Base-by-base conservation (phyloP, 1,284 basidiomycete species). In the Ceratobasidium sp. region DNA sequence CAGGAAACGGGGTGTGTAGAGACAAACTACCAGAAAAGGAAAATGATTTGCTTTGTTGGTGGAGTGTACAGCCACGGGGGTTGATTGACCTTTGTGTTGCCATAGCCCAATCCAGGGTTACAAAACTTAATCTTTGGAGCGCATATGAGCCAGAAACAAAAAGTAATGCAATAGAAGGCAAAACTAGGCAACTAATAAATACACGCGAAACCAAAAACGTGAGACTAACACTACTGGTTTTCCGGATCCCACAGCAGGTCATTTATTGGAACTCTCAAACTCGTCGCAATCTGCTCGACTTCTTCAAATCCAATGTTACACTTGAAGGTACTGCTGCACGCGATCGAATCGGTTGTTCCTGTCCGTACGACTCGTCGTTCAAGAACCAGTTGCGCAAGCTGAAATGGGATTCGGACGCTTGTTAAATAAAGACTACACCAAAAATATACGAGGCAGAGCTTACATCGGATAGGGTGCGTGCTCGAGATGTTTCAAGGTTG, bases 351-450 rank as follows among this genome's bases (percentile, higher is more conserved):
- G 1, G 83, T 74, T 44, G 82, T 74, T 49, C 82, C 82, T 1
- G 87, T 89, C 18, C 92, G 87, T 69, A 89, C 85, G 26, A 96
- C 79, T 7, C 93, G 84, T 0, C 89, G 87, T 81, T 89, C 87
- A 7, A 85, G 83, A 1, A 90, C 86, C 0, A 96, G 85, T 75
- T 95, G 90, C 54, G 86, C 85, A 32, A 96, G 86, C 91, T 94
- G 78, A 41, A 62, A 9, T 30, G 18, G 18, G 28, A 49, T 21
- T 16, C 18, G 26, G 38, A 16, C 28, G 3, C 30, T 44, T 46
- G 1, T 38, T 35, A 11, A n/a, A 35, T n/a, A n/a, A 54, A 2
- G n/a, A 38, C 5, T 28, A 63, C 2, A 78, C 87, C 50, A 23
- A 14, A 28, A 28, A 13, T 13, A 16, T 32, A 32, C 9, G 14